These are phyloP conservation scores for Lepidopterella palustris DNA, from an alignment of 495 filamentous ascomycete species.

Conservation along the genomic window DNA sequence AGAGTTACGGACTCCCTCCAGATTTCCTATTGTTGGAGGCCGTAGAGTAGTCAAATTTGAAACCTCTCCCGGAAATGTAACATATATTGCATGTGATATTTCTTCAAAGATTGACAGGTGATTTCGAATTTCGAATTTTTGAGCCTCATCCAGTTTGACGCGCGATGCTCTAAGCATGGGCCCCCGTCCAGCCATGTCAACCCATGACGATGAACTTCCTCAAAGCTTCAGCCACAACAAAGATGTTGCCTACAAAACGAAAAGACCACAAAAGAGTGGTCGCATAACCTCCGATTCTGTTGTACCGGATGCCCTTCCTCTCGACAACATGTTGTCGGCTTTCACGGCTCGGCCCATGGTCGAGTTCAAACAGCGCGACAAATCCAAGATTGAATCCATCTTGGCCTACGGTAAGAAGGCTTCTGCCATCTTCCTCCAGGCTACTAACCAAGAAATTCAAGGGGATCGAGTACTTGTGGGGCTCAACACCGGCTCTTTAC, in stretches of 20 bases:
- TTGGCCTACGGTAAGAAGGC: conserved; percentile 67
- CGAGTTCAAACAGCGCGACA: conserved; percentile 92
- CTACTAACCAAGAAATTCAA: conserved; percentile 30
- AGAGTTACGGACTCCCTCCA: background rate
- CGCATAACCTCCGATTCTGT: background rate
- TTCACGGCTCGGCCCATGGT: conserved; percentile 93
- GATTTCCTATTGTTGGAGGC: background rate
- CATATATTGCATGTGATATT: background rate
- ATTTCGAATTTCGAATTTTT: too few relatives aligned
- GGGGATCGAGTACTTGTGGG: conserved; percentile 87
- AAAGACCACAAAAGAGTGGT: background rate
- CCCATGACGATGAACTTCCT: background rate
- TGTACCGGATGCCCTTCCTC: background rate
- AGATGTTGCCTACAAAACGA: background rate
- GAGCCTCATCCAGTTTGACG: too few relatives aligned
- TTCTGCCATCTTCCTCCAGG: background rate
- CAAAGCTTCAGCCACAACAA: background rate
- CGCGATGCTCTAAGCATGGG: too few relatives aligned
- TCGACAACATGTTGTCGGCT: conserved; percentile 77
- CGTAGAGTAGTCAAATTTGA: conserved; percentile 1
- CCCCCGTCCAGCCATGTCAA: background rate
- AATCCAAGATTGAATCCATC: conserved; percentile 90
- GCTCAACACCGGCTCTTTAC: conserved; percentile 78
- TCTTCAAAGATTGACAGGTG: too few relatives aligned
- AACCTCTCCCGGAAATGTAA: conserved; percentile 1